Evolutionary conservation across 2,329 filamentous ascomycete species (phyloP).

Genomic region (Calycina herbarum): DNA sequence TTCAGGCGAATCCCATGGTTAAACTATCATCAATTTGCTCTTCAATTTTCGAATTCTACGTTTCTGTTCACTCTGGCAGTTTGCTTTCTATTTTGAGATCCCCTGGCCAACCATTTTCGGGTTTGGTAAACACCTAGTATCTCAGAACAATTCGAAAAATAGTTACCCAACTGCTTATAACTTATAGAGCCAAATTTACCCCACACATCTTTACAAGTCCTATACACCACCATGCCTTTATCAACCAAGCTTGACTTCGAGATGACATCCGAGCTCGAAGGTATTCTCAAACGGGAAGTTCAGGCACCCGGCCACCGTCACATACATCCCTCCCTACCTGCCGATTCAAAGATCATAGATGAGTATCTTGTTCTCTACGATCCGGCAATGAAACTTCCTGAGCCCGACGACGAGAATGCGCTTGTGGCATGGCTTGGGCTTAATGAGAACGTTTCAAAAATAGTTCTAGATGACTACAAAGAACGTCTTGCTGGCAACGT

Average conservation of each 20-base stretch:
- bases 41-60: no score
- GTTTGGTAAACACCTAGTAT: no score
- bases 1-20: no score
- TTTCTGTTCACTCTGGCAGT: no score
- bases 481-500: not conserved
- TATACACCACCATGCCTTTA: not conserved
- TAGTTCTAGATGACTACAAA: not conserved
- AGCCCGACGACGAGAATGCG: not conserved
- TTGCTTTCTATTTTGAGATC: no score
- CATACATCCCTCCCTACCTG: not conserved
- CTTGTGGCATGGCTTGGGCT: not conserved
- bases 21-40: no score
- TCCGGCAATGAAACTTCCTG: not conserved
- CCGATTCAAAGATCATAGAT: not conserved
- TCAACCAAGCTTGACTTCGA: slow-evolving; percentile 1
- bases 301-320: not conserved
- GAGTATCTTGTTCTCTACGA: not conserved
- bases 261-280: not conserved
- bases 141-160: no score
- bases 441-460: not conserved
- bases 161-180: no score
- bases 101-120: no score
- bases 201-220: no score
- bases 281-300: not conserved
- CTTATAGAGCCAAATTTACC: no score